Percentiles rank a stretch among this genome's conserved stretches.
Evolutionary conservation across 352 stramenopile genomes (phyloP).

Genomic region (Pythium sp.): DNA sequence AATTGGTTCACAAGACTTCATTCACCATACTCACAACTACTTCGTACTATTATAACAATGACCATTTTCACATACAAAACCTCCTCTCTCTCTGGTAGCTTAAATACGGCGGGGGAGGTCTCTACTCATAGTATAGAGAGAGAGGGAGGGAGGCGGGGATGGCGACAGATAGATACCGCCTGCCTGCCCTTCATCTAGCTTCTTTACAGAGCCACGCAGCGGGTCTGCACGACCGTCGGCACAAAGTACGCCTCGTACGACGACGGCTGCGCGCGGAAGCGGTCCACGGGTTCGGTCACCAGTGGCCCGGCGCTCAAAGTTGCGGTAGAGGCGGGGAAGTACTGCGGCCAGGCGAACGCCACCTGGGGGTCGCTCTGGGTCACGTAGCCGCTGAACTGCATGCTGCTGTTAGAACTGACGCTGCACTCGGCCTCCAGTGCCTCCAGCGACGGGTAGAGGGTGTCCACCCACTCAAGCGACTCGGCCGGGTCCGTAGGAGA

Average conservation of each 20-base stretch:
- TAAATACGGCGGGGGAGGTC: background rate
- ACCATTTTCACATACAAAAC: background rate
- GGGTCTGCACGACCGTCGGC: conserved; percentile 17
- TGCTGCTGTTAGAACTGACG: background rate
- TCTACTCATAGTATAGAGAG: background rate
- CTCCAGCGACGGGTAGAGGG: conserved; percentile 62
- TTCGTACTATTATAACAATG: background rate
- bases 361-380: conserved; percentile 1
- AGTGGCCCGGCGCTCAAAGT: background rate
- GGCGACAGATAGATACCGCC: background rate
- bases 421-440: conserved; percentile 20
- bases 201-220: conserved; percentile 14
- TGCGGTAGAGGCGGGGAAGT: background rate
- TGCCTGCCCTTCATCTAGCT: background rate
- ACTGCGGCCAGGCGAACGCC: conserved; percentile 16
- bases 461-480: conserved; percentile 56
- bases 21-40: no score
- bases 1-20: no score
- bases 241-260: conserved; percentile 12
- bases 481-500: conserved; percentile 10
- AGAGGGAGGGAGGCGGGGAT: background rate
- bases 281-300: background rate
- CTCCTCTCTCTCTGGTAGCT: background rate
- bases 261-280: conserved; percentile 2
- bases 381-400: background rate